A percentile compares a stretch with the other conserved stretches of the same genome.
phyloP scores from a whole-genome alignment of 208 protist genomes.

The Trypanosoma cruzi region DNA sequence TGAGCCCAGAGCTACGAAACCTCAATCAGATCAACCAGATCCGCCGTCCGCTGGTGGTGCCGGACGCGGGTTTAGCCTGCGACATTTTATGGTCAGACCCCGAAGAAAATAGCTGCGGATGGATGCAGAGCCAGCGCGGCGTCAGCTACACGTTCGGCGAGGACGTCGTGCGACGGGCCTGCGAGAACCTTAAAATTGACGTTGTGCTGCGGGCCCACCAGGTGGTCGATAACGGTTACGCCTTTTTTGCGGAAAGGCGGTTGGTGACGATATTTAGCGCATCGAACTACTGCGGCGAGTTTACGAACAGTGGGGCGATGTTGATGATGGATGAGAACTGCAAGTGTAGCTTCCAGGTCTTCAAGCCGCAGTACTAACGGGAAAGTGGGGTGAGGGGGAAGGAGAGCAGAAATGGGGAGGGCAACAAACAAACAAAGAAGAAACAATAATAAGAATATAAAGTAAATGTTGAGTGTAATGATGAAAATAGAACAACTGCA shows the following conservation, averaged over 20 bases:
- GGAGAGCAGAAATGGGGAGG: too few relatives aligned
- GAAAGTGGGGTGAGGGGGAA: too few relatives aligned
- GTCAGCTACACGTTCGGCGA: slow-evolving; percentile 86
- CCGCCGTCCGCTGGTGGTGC: slow-evolving; percentile 69
- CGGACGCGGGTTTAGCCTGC: slow-evolving; percentile 55
- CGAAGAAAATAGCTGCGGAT: slow-evolving; percentile 51
- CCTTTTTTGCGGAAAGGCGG: slow-evolving; percentile 98
- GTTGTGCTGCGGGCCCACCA: slow-evolving; percentile 99
- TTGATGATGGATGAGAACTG: slow-evolving; percentile 97
- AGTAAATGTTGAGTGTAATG: too few relatives aligned
- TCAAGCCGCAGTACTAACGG: slow-evolving; percentile 73
- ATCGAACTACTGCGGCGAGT: slow-evolving; percentile 99
- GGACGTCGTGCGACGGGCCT: slow-evolving; percentile 95
- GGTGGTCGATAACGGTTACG: slow-evolving; percentile 97
- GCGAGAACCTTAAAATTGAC: slow-evolving; percentile 97
- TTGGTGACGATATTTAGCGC: slow-evolving; percentile 99
- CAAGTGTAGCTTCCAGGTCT: slow-evolving; percentile 97
- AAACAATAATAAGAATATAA: too few relatives aligned
- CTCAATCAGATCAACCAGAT: slow-evolving; percentile 71
- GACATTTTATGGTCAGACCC: slow-evolving; percentile 93
- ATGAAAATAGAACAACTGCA: too few relatives aligned
- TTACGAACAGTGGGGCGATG: slow-evolving; percentile 99
- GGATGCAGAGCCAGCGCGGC: slow-evolving; percentile 90
- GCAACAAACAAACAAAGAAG: not conserved
- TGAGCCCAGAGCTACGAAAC: slow-evolving; percentile 39